Evolutionary conservation across 106 monocot genomes (phyloP).

Genomic region (Acorus calamus): DNA sequence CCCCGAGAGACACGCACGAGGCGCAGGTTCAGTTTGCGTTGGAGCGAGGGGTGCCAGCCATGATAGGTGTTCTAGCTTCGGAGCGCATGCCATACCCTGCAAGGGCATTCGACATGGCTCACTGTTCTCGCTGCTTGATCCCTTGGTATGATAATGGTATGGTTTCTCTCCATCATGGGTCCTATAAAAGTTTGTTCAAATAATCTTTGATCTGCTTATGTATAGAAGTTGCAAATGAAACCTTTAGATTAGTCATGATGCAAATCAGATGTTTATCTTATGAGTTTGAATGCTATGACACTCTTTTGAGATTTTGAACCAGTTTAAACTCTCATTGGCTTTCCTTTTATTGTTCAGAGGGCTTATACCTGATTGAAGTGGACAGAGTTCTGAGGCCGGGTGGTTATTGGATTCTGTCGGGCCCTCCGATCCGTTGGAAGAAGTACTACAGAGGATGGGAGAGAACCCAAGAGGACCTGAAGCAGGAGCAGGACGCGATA

Average conservation of each 20-base stretch:
- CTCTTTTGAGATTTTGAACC: too few species aligned
- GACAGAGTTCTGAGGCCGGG: conserved; percentile 66
- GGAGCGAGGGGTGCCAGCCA: conserved; percentile 65
- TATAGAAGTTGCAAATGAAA: too few species aligned
- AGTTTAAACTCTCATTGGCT: neutral
- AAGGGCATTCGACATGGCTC: conserved; percentile 40
- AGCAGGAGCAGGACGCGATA: conserved; percentile 55
- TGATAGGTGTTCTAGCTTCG: conserved; percentile 58
- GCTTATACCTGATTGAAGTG: conserved; percentile 61
- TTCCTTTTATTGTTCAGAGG: conserved; percentile 27
- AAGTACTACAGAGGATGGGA: conserved; percentile 62
- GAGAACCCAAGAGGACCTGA: conserved; percentile 54
- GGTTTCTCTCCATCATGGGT: neutral
- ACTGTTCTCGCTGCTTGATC: conserved; percentile 59
- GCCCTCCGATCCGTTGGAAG: conserved; percentile 67
- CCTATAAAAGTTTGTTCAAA: too few species aligned
- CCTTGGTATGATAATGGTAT: conserved; percentile 46
- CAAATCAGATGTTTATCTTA: too few species aligned
- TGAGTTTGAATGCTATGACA: too few species aligned
- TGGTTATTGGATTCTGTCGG: conserved; percentile 70
- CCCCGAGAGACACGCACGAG: conserved; percentile 41
- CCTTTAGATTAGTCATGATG: too few species aligned
- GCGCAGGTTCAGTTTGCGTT: conserved; percentile 67
- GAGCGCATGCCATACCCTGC: conserved; percentile 45
- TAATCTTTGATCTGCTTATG: too few species aligned